Evolutionary conservation across 257 asterid genomes (phyloP), one percentile per base, ranked within the genome.

Genomic region (Solanum gandarillasii): DNA sequence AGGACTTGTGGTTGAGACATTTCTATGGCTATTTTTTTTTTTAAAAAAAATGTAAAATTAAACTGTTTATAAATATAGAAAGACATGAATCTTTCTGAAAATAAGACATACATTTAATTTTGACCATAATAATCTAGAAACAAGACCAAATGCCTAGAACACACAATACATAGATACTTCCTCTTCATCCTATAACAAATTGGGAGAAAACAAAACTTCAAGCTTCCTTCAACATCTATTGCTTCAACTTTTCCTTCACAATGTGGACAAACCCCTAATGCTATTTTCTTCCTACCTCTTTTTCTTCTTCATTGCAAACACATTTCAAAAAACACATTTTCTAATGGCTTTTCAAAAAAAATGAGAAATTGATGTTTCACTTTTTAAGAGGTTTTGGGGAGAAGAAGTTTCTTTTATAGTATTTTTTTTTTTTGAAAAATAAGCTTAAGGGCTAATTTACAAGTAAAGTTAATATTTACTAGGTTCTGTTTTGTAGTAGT

Each of bases 201-300:
- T 34, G 35, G 35, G 35, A 34, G 35, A 34, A 34, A 34, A 34
- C 35, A 34, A 34, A 34, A 34, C 35, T 34, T 34, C 35, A 34
- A 34, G 1, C 35, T 34, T 34, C 35, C 35, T 34, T 34, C 35
- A 34, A 34, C 35, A 34, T 92, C 94, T 5, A 93, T 89, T 4
- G 95, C 94, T 6, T 90, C 88, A 39, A 94, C 98, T 82, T 93
- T 92, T 0, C 98, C 96, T 85, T 92, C 93, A 90, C 95, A 93
- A 87, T 75, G 89, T 14, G 94, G 95, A 91, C 96, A 90, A 41
- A 68, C 5, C 0, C 98, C 94, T 74, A 92, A 78, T 87, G 93
- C 94, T 85, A 75, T 87, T 55, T 90, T 88, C 93, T 86, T 62
- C 92, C 90, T 4, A 93, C 29, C 91, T 93, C 96, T 84, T 86